Base-by-base conservation (phyloP, 768 basidiomycete genomes). In the Amylocystis lapponica region DNA sequence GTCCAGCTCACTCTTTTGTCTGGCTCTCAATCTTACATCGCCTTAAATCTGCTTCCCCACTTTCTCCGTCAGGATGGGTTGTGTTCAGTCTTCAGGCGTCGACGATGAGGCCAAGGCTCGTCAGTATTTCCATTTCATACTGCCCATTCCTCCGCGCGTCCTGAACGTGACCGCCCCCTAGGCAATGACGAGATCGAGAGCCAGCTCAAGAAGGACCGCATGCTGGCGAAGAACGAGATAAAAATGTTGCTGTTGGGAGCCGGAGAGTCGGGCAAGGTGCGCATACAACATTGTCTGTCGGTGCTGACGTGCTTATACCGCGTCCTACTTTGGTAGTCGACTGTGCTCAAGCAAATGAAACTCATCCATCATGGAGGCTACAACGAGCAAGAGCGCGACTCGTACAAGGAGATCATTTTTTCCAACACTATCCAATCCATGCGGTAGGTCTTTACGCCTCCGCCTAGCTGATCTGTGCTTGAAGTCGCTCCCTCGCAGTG, bases 271-370 rank as follows among this genome's bases (percentile, higher is more conserved):
- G 94, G 94, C 56, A 96, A 97, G 78, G 86, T 86, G 36, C 12
- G 71, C 30, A 39, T 27, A 21, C 5, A 22, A 29, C 17, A 13
- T 20, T 26, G 36, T 10, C 36, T 37, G 23, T 25, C 6, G 12
- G 11, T 7, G 21, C 30, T 9, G n/a, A 12, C 17, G 30, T 23
- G 6, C 6, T 19, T 13, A 13, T 33, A n/a, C n/a, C 32, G 14
- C 32, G 33, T 17, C 4, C 4, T 11, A 6, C 27, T 27, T 6
- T 9, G 27, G 26, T 56, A 90, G 81, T 90, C 89, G 2, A 94
- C 91, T 3, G 86, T 95, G 34, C 78, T 95, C 45, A 95, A 93
- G 70, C 93, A 96, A 65, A 95, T 97, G 92, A 93, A 95, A 60
- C 83, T 95, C 65, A 94, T 95, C 50, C 90, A 95, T 62, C 86